phyloP scores from a whole-genome alignment of 306 rosid genomes.

The Quercus bicolor region DNA sequence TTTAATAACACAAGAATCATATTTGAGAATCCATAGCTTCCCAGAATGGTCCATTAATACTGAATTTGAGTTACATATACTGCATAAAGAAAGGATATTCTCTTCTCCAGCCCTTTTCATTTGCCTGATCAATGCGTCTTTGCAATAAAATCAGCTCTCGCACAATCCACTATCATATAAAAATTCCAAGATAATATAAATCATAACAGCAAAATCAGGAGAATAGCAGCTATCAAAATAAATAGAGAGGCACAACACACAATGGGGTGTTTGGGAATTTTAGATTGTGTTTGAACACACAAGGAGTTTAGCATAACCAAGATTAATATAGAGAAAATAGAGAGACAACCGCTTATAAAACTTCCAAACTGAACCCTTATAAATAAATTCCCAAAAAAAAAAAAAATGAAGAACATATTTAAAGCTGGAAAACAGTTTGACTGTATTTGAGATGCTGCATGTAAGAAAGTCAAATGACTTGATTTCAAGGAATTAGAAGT shows the following conservation, averaged over 20 bases:
- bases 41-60: neutral
- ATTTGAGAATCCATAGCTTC: no score
- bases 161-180: conserved; percentile 58
- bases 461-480: no score
- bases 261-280: neutral
- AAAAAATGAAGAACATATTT: no score
- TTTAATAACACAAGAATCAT: no score
- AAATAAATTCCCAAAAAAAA: no score
- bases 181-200: conserved; percentile 4
- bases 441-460: no score
- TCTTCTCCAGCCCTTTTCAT: conserved; percentile 91
- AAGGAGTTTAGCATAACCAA: neutral
- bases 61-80: neutral
- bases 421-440: no score
- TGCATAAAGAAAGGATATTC: conserved; percentile 64
- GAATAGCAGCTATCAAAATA: conserved; percentile 14
- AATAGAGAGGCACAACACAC: neutral
- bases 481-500: no score
- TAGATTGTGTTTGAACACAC: neutral
- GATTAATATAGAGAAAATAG: neutral
- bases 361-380: no score
- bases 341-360: no score
- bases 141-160: conserved; percentile 53
- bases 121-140: conserved; percentile 68
- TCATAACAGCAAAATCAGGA: conserved; percentile 3